These are phyloP conservation scores for Cercophora newfieldiana DNA, from an alignment of 495 filamentous ascomycete genomes.

Conservation along the genomic window DNA sequence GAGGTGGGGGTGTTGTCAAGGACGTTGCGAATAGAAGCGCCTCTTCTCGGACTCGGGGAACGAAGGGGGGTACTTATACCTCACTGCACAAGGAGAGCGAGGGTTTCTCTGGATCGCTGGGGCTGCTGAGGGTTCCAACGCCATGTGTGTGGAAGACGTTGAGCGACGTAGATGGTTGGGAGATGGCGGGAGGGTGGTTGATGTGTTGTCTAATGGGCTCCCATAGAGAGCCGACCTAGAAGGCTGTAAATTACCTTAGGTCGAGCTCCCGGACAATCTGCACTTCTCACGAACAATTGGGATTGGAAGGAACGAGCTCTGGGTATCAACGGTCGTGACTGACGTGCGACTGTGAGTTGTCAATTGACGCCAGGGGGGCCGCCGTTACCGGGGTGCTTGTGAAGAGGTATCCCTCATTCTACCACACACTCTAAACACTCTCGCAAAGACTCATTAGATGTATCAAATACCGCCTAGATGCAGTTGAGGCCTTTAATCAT, in stretches of 20 bases:
- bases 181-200: not conserved
- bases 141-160: not conserved
- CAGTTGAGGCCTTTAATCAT: no score
- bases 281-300: slow-evolving; percentile 2
- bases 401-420: no score
- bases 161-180: not conserved
- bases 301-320: not conserved
- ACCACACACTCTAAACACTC: no score
- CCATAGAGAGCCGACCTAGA: not conserved
- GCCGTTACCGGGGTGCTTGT: not conserved
- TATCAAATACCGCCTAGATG: no score
- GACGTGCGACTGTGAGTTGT: not conserved
- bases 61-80: not conserved
- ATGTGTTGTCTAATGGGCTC: no score
- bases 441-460: no score
- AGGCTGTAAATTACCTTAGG: not conserved
- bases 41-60: not conserved
- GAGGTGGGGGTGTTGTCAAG: not conserved
- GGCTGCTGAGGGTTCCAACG: not conserved
- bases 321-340: not conserved
- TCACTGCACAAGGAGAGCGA: not conserved
- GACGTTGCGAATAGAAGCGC: not conserved
- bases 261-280: not conserved
- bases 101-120: not conserved
- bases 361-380: not conserved